Percentiles rank a stretch among this genome's conserved stretches.
Conservation (phyloP, 805 yeast genomes). For the Metschnikowia colocasiae region DNA sequence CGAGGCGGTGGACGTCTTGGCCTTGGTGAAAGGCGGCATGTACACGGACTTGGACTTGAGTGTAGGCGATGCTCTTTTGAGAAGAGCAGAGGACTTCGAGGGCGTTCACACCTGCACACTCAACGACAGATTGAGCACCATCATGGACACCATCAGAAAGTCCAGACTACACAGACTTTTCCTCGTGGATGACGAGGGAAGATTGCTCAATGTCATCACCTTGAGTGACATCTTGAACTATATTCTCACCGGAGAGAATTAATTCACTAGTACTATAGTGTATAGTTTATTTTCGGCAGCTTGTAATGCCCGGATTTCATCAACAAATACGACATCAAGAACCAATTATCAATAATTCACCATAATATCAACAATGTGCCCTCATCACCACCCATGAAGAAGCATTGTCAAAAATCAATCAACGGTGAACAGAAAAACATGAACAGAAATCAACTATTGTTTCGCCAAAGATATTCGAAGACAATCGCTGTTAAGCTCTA, state of each 20-base stretch:
- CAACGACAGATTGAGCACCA: conserved; percentile 79
- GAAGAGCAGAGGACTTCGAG: conserved; percentile 93
- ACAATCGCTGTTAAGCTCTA: neutral
- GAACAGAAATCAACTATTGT: too few relatives aligned
- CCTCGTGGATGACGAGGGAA: conserved; percentile 82
- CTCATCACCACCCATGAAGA: too few relatives aligned
- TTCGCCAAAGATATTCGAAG: neutral
- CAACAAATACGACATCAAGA: too few relatives aligned
- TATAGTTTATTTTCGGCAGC: neutral
- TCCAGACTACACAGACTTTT: conserved; percentile 88
- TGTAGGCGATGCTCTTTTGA: conserved; percentile 93
- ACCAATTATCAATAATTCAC: too few relatives aligned
- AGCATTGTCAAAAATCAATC: too few relatives aligned
- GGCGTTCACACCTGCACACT: conserved; percentile 96
- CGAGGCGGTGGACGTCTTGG: conserved; percentile 92
- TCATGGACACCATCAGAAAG: conserved; percentile 89
- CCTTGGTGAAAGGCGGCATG: conserved; percentile 90
- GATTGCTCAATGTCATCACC: conserved; percentile 78
- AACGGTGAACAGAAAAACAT: too few relatives aligned
- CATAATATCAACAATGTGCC: too few relatives aligned
- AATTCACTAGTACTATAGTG: neutral
- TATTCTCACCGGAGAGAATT: conserved; percentile 61
- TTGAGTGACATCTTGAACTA: conserved; percentile 87
- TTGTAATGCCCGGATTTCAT: neutral
- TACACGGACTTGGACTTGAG: conserved; percentile 85